These are phyloP conservation scores for Phytophthora melonis DNA, from an alignment of 352 stramenopile genomes.

Conservation along the genomic window DNA sequence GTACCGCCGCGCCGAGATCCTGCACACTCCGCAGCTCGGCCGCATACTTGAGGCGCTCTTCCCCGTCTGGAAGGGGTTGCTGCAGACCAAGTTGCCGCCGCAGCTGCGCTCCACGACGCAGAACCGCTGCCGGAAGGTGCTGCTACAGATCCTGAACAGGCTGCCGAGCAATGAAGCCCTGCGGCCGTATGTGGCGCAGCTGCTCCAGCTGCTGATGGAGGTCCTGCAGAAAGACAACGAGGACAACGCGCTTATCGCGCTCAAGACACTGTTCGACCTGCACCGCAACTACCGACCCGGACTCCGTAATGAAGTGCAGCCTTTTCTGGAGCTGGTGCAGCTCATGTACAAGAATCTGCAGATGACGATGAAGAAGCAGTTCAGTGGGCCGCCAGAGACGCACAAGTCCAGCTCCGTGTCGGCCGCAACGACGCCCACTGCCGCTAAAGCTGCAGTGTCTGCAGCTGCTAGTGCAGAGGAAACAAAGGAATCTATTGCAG, in stretches of 20 bases:
- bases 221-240: conserved; percentile 97
- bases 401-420: conserved; percentile 34
- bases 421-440: conserved; percentile 29
- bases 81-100: conserved; percentile 78
- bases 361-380: conserved; percentile 87
- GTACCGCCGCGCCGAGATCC: conserved; percentile 87
- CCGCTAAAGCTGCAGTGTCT: conserved; percentile 26
- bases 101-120: conserved; percentile 78
- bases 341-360: conserved; percentile 93
- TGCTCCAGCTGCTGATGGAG: conserved; percentile 94
- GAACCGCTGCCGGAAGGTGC: conserved; percentile 92
- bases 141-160: conserved; percentile 96
- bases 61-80: conserved; percentile 88
- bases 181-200: conserved; percentile 92
- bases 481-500: conserved; percentile 13
- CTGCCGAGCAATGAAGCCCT: conserved; percentile 96
- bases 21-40: conserved; percentile 91
- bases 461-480: conserved; percentile 15
- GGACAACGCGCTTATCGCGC: conserved; percentile 95
- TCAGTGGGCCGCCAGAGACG: conserved; percentile 61
- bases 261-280: conserved; percentile 97
- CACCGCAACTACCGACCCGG: conserved; percentile 96
- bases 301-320: conserved; percentile 92
- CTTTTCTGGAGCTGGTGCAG: conserved; percentile 89
- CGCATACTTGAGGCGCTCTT: conserved; percentile 93